These are phyloP conservation scores for Annulohypoxylon bovei DNA, from an alignment of 495 filamentous ascomycete species.

Conservation along the genomic window DNA sequence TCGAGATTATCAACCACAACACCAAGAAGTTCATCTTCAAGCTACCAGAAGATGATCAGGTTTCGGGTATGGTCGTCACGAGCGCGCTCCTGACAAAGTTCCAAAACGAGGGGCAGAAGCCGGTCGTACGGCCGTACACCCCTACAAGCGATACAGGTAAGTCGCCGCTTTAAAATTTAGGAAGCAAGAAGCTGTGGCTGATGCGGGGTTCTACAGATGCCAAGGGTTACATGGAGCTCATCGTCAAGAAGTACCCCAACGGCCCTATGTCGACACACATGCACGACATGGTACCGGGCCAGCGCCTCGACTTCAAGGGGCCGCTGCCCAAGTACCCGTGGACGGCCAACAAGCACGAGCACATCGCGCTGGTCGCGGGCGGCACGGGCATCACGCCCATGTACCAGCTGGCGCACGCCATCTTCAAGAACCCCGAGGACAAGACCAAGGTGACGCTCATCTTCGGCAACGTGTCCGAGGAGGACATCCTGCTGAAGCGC, in stretches of 20 bases:
- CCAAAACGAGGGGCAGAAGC: slow-evolving; percentile 82
- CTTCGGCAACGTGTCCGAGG: slow-evolving; percentile 85
- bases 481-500: slow-evolving; percentile 87
- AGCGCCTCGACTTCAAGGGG: slow-evolving; percentile 89
- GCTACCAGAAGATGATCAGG: slow-evolving; percentile 82
- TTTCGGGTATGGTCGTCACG: slow-evolving; percentile 81
- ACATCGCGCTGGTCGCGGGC: slow-evolving; percentile 91
- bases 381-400: slow-evolving; percentile 94
- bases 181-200: slow-evolving; percentile 11
- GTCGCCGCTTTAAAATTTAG: slow-evolving; percentile 23
- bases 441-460: slow-evolving; percentile 96
- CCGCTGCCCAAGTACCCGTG: slow-evolving; percentile 95
- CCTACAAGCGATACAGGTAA: slow-evolving; percentile 86
- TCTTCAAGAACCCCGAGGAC: slow-evolving; percentile 96
- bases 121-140: slow-evolving; percentile 89
- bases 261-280: slow-evolving; percentile 92
- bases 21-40: slow-evolving; percentile 87
- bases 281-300: slow-evolving; percentile 80
- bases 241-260: slow-evolving; percentile 89
- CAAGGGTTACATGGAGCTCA: slow-evolving; percentile 83
- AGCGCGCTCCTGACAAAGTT: slow-evolving; percentile 90
- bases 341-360: slow-evolving; percentile 91
- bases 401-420: slow-evolving; percentile 85
- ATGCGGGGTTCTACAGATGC: slow-evolving; percentile 55
- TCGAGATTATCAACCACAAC: slow-evolving; percentile 84